These are phyloP conservation scores for Cyclanthera cordifolia DNA, from an alignment of 306 rosid species.

Conservation along the genomic window DNA sequence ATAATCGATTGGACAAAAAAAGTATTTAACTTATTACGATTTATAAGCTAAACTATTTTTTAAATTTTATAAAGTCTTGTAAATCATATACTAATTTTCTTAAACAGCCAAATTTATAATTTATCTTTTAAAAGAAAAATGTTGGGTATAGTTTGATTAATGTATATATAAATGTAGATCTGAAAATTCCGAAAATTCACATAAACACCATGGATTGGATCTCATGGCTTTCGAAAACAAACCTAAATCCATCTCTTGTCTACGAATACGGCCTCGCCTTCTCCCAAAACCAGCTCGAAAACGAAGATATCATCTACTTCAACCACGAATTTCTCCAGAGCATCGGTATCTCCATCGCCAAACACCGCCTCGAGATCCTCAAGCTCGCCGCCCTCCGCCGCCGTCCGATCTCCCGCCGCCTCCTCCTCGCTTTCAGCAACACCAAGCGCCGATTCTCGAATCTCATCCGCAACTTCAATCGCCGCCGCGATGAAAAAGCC, in stretches of 20 bases:
- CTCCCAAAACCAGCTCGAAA: slow-evolving; percentile 80
- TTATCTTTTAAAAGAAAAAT: too few species aligned
- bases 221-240: slow-evolving; percentile 78
- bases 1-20: too few species aligned
- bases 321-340: slow-evolving; percentile 93
- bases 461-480: slow-evolving; percentile 25
- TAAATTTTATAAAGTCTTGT: too few species aligned
- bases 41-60: too few species aligned
- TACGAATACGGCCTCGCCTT: slow-evolving; percentile 74
- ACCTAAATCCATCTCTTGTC: slow-evolving; percentile 60
- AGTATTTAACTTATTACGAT: too few species aligned
- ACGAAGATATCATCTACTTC: slow-evolving; percentile 67
- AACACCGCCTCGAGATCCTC: slow-evolving; percentile 84
- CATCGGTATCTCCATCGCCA: slow-evolving; percentile 95
- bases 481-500: slow-evolving; percentile 33
- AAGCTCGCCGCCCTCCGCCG: slow-evolving; percentile 40
- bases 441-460: slow-evolving; percentile 46
- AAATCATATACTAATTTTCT: too few species aligned
- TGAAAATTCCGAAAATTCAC: too few species aligned
- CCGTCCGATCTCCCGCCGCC: slow-evolving; percentile 30
- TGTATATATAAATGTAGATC: too few species aligned
- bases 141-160: too few species aligned
- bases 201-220: slow-evolving; percentile 63
- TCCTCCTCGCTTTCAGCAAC: slow-evolving; percentile 55
- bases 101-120: too few species aligned